Percentiles rank a stretch among this genome's conserved stretches.
These are phyloP conservation scores for Diophrys sp. DNA, from an alignment of 73 alveolate genomes.

Conservation along the genomic window DNA sequence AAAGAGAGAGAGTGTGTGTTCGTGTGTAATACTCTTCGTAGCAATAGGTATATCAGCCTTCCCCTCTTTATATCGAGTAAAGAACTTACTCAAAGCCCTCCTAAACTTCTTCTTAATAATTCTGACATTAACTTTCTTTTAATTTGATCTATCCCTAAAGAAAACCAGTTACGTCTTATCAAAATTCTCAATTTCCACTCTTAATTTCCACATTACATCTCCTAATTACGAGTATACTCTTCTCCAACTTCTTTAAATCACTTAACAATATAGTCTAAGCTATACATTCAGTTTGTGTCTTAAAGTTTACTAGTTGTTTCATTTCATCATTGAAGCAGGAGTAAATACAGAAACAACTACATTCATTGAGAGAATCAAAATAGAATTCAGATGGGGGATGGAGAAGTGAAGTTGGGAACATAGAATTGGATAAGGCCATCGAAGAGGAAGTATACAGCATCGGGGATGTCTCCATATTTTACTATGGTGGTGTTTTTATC, in stretches of 20 bases:
- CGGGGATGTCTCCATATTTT: constrained; percentile 46
- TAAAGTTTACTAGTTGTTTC: constrained; percentile 39
- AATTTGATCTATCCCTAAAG: constrained; percentile 23
- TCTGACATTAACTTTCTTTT: constrained; percentile 28
- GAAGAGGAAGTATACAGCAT: constrained; percentile 31
- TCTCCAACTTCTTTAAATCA: constrained; percentile 31
- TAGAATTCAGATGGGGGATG: background rate
- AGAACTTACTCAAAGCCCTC: constrained; percentile 5
- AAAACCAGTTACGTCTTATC: constrained; percentile 37
- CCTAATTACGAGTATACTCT: constrained; percentile 11
- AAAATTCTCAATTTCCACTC: constrained; percentile 36
- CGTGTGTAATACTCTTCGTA: background rate
- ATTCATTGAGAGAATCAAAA: constrained; percentile 51
- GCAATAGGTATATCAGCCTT: background rate
- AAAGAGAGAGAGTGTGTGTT: too few species aligned
- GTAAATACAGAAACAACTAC: constrained; percentile 45
- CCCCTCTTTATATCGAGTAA: background rate
- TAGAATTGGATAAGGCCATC: constrained; percentile 45
- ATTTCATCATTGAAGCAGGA: constrained; percentile 36
- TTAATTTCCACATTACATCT: constrained; percentile 14
- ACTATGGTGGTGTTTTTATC: constrained; percentile 35
- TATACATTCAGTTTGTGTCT: constrained; percentile 43
- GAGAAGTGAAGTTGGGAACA: constrained; percentile 9
- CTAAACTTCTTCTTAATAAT: constrained; percentile 43
- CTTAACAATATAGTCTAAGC: constrained; percentile 24